A percentile compares a stretch with the other conserved stretches of the same genome.
phyloP scores from a whole-genome alignment of 306 rosid genomes.

The Pyrus bretschneideri region DNA sequence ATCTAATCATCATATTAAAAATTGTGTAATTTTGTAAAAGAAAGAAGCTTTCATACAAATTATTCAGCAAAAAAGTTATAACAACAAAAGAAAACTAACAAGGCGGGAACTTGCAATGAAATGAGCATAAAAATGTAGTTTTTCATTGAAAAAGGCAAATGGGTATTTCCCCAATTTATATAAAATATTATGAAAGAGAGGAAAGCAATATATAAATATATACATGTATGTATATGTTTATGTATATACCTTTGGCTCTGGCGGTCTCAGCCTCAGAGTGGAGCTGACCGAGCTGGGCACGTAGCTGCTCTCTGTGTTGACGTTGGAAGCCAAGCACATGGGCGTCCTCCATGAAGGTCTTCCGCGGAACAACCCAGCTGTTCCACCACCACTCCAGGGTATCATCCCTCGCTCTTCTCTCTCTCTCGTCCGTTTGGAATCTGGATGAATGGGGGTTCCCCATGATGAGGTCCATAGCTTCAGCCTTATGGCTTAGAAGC shows the following conservation, averaged over 20 bases:
- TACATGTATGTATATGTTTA: too few species aligned
- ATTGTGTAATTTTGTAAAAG: neutral
- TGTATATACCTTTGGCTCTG: constrained; percentile 52
- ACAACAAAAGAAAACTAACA: neutral
- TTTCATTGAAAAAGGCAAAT: neutral
- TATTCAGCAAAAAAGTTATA: neutral
- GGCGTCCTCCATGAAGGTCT: constrained; percentile 27
- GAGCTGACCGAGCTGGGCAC: constrained; percentile 67
- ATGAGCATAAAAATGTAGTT: neutral
- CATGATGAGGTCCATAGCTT: neutral
- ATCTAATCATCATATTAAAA: neutral
- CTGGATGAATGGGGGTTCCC: neutral
- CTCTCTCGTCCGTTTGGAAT: neutral
- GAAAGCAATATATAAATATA: neutral
- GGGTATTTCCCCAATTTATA: neutral
- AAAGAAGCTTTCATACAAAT: neutral
- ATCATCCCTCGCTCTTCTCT: constrained; percentile 19
- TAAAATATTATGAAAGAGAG: neutral
- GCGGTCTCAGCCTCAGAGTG: constrained; percentile 64
- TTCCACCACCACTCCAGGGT: constrained; percentile 24
- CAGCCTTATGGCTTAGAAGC: too few species aligned
- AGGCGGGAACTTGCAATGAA: neutral
- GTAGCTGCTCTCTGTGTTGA: constrained; percentile 53
- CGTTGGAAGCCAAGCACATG: constrained; percentile 34
- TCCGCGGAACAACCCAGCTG: constrained; percentile 30